Percentiles rank a stretch among this genome's conserved stretches.
These are phyloP conservation scores for Yamadazyma trypodendri DNA, from an alignment of 1,139 yeast genomes.

Conservation along the genomic window DNA sequence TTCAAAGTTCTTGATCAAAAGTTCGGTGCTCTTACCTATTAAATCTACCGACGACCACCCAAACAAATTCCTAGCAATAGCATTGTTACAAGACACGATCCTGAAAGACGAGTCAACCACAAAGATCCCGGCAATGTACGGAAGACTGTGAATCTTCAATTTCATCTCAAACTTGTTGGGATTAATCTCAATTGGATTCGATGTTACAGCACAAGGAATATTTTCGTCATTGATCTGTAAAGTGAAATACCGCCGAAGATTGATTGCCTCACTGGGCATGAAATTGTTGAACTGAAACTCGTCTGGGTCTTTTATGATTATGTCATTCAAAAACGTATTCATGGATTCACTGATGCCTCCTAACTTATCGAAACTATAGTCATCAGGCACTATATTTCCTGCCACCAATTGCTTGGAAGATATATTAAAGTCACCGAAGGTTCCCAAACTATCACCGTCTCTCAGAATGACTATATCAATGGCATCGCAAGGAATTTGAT, in stretches of 20 bases:
- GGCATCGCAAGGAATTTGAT: slow-evolving; percentile 82
- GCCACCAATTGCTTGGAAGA: slow-evolving; percentile 41
- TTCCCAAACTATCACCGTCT: slow-evolving; percentile 8
- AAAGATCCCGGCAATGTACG: slow-evolving; percentile 85
- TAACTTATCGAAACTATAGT: slow-evolving; percentile 22
- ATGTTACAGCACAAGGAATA: slow-evolving; percentile 71
- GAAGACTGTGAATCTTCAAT: slow-evolving; percentile 69
- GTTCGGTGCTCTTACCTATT: slow-evolving; percentile 49
- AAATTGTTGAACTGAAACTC: slow-evolving; percentile 15
- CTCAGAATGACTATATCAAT: slow-evolving; percentile 57
- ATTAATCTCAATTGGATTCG: slow-evolving; percentile 51
- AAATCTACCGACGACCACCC: slow-evolving; percentile 58
- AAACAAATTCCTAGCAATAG: slow-evolving; percentile 75
- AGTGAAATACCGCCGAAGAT: slow-evolving; percentile 62
- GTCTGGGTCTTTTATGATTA: slow-evolving; percentile 18
- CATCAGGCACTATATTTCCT: slow-evolving; percentile 35
- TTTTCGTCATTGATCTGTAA: slow-evolving; percentile 42
- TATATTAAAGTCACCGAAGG: slow-evolving; percentile 25
- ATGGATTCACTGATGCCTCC: slow-evolving; percentile 33
- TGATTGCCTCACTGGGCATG: slow-evolving; percentile 50
- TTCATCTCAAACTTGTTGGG: slow-evolving; percentile 43
- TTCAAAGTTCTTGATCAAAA: slow-evolving; percentile 65
- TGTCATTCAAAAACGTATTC: slow-evolving; percentile 22
- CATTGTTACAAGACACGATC: slow-evolving; percentile 69
- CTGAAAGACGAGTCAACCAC: slow-evolving; percentile 56